Base-by-base conservation (phyloP, 345 rosid genomes). In the Pelargonium nanum region DNA sequence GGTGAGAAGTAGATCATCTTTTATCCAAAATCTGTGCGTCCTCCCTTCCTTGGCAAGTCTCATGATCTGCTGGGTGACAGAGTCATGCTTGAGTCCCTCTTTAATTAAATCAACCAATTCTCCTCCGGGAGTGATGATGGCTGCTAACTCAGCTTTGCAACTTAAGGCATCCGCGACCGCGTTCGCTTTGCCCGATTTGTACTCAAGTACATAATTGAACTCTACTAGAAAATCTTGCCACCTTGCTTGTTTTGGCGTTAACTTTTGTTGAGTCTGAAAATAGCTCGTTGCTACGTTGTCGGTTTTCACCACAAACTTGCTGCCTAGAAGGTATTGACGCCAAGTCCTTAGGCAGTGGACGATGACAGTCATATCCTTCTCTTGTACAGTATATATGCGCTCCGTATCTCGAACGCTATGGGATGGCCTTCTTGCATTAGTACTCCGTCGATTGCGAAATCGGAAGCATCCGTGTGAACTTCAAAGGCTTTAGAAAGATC, bases 281-380 rank as follows among this genome's bases (percentile, higher is more conserved):
- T 44, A 65, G 24, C 55, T 56, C 23, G 26, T 40, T 19, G 60
- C 54, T 0, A 64, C 15, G 15, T 34, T 56, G 53, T 64, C 55
- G 5, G 19, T 55, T 44, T 13, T 22, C 20, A 63, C 10, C 8
- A 55, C 6, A 0, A 63, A 54, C 15, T 0, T 0, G 45, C 23
- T n/a, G 58, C 26, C 13, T 19, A n/a, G 32, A 17, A 63, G 59
- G 22, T 61, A 61, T 13, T 26, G 57, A 19, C 55, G 9, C 60
- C 3, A 23, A 6, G 17, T 53, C 4, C 2, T 6, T 1, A 66
- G n/a, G 16, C 34, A 52, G 1, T 59, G 53, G 6, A 59, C 17
- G 1, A 66, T 8, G 0, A 3, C 16, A 0, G 16, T 59, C 64
- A 59, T 59, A 3, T 53, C 59, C 0, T 66, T 53, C 9, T 66